Evolutionary conservation across 2,329 filamentous ascomycete species (phyloP).

Genomic region (Curvularia sp.): DNA sequence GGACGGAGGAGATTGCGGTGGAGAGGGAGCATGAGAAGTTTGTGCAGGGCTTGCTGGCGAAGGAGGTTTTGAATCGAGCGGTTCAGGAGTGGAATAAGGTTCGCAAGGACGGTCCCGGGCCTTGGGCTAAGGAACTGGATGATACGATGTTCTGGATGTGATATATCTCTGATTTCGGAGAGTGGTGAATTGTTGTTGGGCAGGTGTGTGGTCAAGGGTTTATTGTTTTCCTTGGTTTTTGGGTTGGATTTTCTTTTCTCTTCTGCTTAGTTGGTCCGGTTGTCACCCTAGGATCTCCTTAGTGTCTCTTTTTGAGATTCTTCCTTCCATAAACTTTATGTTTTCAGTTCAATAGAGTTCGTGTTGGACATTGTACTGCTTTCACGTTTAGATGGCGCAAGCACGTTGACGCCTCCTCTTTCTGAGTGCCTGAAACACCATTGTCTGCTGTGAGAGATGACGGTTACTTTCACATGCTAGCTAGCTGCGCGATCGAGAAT

Average conservation of each 20-base stretch:
- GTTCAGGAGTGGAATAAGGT: background rate
- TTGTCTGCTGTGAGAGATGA: background rate
- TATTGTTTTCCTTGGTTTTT: background rate
- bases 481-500: background rate
- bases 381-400: background rate
- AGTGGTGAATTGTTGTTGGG: background rate
- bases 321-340: background rate
- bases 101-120: conserved; percentile 14
- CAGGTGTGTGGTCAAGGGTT: no score
- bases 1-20: background rate
- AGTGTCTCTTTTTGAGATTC: background rate
- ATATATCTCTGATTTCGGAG: background rate
- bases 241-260: background rate
- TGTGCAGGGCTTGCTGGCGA: background rate
- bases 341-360: background rate
- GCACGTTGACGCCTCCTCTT: background rate
- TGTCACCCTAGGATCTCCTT: background rate
- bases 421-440: background rate
- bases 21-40: background rate
- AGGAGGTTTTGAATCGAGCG: background rate
- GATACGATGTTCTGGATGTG: conserved; percentile 22
- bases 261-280: background rate
- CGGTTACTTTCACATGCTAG: background rate
- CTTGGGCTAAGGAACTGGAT: conserved; percentile 12
- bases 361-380: background rate